Conservation (phyloP, 2,329 filamentous ascomycete species). For the Pseudocercospora fuligena region DNA sequence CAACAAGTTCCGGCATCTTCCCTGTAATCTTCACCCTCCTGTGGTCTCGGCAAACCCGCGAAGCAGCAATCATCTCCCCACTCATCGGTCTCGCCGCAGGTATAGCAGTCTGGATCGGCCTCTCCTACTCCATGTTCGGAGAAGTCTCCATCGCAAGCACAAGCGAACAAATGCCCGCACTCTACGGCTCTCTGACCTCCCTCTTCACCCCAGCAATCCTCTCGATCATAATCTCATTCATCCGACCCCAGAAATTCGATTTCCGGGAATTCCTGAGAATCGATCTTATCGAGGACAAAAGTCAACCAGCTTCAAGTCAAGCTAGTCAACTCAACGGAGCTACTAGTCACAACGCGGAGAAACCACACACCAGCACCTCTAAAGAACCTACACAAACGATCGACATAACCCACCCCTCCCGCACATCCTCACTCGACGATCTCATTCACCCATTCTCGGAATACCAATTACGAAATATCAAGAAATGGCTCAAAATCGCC, state of each 20-base stretch:
- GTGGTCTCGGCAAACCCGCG: conserved; percentile 52
- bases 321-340: conserved; percentile 2
- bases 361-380: background rate
- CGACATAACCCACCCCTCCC: background rate
- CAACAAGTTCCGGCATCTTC: conserved; percentile 51
- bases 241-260: conserved; percentile 43
- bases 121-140: conserved; percentile 47
- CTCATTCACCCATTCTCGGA: conserved; percentile 50
- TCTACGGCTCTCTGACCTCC: conserved; percentile 53
- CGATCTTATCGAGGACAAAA: conserved; percentile 49
- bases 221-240: conserved; percentile 50
- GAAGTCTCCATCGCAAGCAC: conserved; percentile 49
- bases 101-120: conserved; percentile 50
- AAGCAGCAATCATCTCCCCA: conserved; percentile 52
- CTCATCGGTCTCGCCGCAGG: conserved; percentile 51
- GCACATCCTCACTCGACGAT: conserved; percentile 26
- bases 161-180: conserved; percentile 46
- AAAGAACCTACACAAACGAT: background rate
- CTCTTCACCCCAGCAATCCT: conserved; percentile 54
- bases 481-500: conserved; percentile 37
- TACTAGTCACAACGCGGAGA: background rate
- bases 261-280: conserved; percentile 54
- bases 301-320: conserved; percentile 17
- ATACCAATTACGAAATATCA: conserved; percentile 29
- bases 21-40: conserved; percentile 51